Base-by-base conservation (phyloP, 441 rosid species). In the Biscutella laevigata region DNA sequence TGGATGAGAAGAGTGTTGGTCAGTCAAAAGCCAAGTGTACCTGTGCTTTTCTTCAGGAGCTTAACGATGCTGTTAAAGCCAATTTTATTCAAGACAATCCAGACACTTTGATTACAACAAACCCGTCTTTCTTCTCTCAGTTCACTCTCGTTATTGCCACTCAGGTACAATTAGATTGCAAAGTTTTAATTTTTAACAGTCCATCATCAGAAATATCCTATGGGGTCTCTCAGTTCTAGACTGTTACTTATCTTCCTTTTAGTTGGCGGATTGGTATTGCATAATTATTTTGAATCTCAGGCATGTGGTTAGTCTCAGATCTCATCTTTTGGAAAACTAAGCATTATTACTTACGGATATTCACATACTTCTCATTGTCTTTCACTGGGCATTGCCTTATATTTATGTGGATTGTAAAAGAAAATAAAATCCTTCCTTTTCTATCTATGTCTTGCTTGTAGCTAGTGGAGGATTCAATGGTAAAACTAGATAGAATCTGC, bases 131-230 rank as follows among this genome's bases (percentile, higher is more conserved):
- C 77, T 88, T 91, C 72, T 74, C 88, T 39, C 94, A 73, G 72
- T 91, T 88, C 62, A 88, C 91, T n/a, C 72, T 91, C 61, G 91
- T 88, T 16, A 63, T 91, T 26, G 98, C 98, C 42, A 85, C 96
- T 59, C 96, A 91, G 91, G 97, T 13, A 0, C n/a, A 20, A 1
- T 32, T 14, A 32, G 22, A 5, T 21, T 21, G 20, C 19, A n/a
- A n/a, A 32, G 22, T 49, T 30, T 49, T 20, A 1, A 14, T 49
- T 33, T 32, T 46, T 22, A 22, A 22, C 25, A 22, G 2, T 22
- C 25, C 4, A 22, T 22, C 4, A 2, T 2, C 4, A 2, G 25
- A 22, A 4, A 22, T 4, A 2, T 22, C 4, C 25, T 22, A 22
- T n/a, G n/a, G n/a, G n/a, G n/a, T n/a, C n/a, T n/a, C n/a, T n/a